Evolutionary conservation across 352 stramenopile species (phyloP).

Genomic region (Phytophthora constricta): DNA sequence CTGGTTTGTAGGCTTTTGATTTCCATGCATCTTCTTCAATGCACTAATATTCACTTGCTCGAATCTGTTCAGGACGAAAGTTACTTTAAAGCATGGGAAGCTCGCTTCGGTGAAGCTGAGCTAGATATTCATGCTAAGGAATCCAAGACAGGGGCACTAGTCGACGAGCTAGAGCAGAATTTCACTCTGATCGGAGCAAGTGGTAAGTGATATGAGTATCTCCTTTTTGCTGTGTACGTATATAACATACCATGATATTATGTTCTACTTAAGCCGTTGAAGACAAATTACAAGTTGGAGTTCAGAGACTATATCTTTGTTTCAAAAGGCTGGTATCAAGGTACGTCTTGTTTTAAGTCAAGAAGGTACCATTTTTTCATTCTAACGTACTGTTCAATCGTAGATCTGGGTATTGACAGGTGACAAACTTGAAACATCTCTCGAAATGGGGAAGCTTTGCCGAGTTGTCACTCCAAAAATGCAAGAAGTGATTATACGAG

Average conservation of each 20-base stretch:
- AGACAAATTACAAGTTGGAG: constrained; percentile 97
- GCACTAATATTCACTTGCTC: not conserved
- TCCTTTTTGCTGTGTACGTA: constrained; percentile 2
- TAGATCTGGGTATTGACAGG: constrained; percentile 95
- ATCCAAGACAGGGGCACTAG: constrained; percentile 54
- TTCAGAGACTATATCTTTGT: constrained; percentile 93
- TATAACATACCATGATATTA: not conserved
- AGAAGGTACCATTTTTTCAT: not conserved
- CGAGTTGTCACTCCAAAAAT: constrained; percentile 85
- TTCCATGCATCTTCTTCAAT: not conserved
- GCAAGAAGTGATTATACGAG: constrained; percentile 76
- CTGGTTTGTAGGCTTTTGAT: constrained; percentile 49
- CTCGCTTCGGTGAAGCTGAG: constrained; percentile 72
- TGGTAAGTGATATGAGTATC: constrained; percentile 38
- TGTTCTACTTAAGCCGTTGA: constrained; percentile 86
- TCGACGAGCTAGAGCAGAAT: constrained; percentile 85
- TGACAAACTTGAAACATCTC: constrained; percentile 99
- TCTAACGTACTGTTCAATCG: not conserved
- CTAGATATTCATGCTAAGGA: constrained; percentile 77
- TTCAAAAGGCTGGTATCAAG: constrained; percentile 95
- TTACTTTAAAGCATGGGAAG: constrained; percentile 77
- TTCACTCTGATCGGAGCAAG: constrained; percentile 89
- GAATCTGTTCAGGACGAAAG: constrained; percentile 49
- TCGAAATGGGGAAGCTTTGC: constrained; percentile 97
- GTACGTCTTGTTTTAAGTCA: constrained; percentile 52